Conservation (phyloP, 1,284 basidiomycete species). For the Dichomitus squalens region DNA sequence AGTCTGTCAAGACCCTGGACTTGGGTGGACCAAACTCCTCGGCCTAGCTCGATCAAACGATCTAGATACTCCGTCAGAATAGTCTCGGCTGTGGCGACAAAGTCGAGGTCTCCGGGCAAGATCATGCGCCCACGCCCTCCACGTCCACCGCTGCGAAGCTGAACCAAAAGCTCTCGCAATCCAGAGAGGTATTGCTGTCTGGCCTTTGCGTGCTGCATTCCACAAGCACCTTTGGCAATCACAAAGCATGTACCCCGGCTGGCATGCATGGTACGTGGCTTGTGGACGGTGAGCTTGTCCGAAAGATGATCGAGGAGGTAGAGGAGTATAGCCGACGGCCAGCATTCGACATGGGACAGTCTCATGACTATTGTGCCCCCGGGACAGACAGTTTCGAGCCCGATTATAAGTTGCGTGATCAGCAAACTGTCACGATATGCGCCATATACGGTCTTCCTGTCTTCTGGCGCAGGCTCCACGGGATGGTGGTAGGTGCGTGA, state of each 20-base stretch:
- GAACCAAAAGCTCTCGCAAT: constrained; percentile 17
- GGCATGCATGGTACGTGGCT: constrained; percentile 27
- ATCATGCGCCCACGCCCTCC: constrained; percentile 7
- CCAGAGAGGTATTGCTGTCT: constrained; percentile 7
- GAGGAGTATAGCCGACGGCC: constrained; percentile 33
- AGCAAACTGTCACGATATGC: constrained; percentile 31
- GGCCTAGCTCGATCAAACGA: constrained; percentile 18
- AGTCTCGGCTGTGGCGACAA: constrained; percentile 11
- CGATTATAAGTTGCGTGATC: constrained; percentile 36
- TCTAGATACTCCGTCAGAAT: constrained; percentile 15
- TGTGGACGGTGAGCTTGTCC: constrained; percentile 30
- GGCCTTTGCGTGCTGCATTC: background rate
- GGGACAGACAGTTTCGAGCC: constrained; percentile 27
- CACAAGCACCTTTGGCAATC: constrained; percentile 31
- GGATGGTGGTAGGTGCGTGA: constrained; percentile 29
- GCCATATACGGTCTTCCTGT: background rate
- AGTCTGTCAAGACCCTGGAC: constrained; percentile 8
- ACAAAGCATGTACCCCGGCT: constrained; percentile 35
- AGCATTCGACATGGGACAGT: constrained; percentile 34
- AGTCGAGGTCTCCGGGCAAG: constrained; percentile 14
- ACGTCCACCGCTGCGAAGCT: constrained; percentile 8
- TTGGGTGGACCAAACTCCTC: constrained; percentile 19
- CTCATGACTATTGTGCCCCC: constrained; percentile 38
- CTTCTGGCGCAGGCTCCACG: background rate
- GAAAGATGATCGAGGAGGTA: constrained; percentile 37